These are phyloP conservation scores for Aspergillus cavernicola DNA, from an alignment of 495 filamentous ascomycete species.

Conservation along the genomic window DNA sequence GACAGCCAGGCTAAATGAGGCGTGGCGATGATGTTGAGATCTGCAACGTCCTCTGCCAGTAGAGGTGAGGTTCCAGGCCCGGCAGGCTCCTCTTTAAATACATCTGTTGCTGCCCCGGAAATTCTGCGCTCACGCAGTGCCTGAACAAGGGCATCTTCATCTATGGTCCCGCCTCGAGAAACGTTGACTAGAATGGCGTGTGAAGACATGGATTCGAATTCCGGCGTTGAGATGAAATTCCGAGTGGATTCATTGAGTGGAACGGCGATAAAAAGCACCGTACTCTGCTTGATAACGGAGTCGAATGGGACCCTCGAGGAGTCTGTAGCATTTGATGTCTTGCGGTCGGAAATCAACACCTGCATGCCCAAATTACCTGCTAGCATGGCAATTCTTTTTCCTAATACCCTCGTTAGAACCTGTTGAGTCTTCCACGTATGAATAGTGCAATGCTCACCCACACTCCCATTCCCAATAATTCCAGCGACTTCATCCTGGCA, in stretches of 20 bases:
- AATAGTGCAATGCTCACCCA: slow-evolving; percentile 20
- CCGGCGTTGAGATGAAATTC: slow-evolving; percentile 45
- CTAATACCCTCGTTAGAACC: slow-evolving; percentile 14
- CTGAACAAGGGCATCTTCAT: slow-evolving; percentile 48
- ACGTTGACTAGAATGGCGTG: slow-evolving; percentile 55
- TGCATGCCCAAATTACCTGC: slow-evolving; percentile 30
- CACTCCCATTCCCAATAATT: slow-evolving; percentile 30
- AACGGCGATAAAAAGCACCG: slow-evolving; percentile 46
- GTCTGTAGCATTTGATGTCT: slow-evolving; percentile 20
- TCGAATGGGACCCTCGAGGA: slow-evolving; percentile 43
- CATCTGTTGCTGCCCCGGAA: slow-evolving; percentile 53
- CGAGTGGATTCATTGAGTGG: slow-evolving; percentile 44
- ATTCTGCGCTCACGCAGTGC: slow-evolving; percentile 46
- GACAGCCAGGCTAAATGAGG: slow-evolving; percentile 34
- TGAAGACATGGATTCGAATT: slow-evolving; percentile 47
- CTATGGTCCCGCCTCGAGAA: slow-evolving; percentile 54
- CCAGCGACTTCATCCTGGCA: slow-evolving; percentile 32
- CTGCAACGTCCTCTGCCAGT: slow-evolving; percentile 20
- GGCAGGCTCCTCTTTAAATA: slow-evolving; percentile 52
- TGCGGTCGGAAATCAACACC: slow-evolving; percentile 37
- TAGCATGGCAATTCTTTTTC: slow-evolving; percentile 27
- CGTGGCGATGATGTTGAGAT: slow-evolving; percentile 29
- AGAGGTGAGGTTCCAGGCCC: slow-evolving; percentile 24
- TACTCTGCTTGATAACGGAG: slow-evolving; percentile 39
- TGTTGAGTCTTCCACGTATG: not conserved